Evolutionary conservation across 116 monocot species (phyloP), one percentile per base, ranked within the genome.

Genomic region (Phalaenopsis hybrid): DNA sequence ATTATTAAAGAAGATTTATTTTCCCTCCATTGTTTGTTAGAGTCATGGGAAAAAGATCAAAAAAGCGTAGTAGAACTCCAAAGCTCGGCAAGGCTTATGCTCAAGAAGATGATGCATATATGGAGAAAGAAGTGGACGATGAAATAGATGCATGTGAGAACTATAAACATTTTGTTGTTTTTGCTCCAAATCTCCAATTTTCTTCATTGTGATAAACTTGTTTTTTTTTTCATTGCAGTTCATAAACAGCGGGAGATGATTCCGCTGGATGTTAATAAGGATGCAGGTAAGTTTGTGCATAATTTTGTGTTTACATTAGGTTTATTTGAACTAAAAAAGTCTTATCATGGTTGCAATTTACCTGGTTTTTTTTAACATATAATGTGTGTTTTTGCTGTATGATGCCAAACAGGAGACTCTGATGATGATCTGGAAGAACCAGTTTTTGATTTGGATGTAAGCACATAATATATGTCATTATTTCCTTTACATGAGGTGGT

Each of bases 201-300:
- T 68, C 25, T 59, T 81, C 61, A 25, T 17, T 51, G 9, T 76
- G n/a, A 67, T 58, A 41, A 52, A 50, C 8, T 82, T 74, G 8
- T 83, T 28, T 28, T 28, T 28, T 7, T 34, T 2, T 74, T 77
- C 76, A 0, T 31, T 74, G 57, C 58, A 92, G 92, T 89, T 81
- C 92, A 92, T 78, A 92, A 89, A 68, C 89, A 92, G 57, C 75
- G 86, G 23, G 92, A 89, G 57, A 75, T 92, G 81, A 80, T 92
- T 83, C 92, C 87, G 28, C 81, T 92, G 11, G 86, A 87, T 65
- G 52, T 51, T 31, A 76, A 87, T 49, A 74, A 49, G 1, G 85
- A 80, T 63, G 57, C 67, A 25, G 81, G 85, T 86, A 77, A 75
- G 55, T 77, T 81, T 45, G 51, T 55, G 20, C 6, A 55, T n/a